Evolutionary conservation across 2,329 filamentous ascomycete genomes (phyloP).

Genomic region (Xylaria sp.): DNA sequence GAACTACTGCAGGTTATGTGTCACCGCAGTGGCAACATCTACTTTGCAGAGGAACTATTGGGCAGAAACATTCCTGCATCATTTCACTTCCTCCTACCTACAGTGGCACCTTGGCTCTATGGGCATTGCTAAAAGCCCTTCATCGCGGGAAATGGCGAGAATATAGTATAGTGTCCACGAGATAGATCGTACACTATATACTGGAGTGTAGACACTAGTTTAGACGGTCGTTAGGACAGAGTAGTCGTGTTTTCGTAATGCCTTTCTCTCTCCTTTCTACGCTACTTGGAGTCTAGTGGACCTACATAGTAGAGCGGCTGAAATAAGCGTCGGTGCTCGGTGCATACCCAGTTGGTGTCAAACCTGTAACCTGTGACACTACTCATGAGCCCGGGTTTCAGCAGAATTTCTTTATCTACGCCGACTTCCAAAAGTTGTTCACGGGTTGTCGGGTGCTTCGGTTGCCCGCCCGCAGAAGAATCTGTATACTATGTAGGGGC

Average conservation of each 20-base stretch:
- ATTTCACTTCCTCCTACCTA: background rate
- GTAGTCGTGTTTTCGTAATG: background rate
- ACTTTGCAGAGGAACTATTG: slow-evolving; percentile 13
- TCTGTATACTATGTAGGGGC: background rate
- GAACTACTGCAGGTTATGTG: slow-evolving; percentile 31
- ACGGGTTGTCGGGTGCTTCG: background rate
- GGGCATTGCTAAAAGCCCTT: background rate
- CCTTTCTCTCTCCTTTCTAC: background rate
- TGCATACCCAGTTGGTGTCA: background rate
- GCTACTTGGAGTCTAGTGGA: background rate
- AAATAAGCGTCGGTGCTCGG: background rate
- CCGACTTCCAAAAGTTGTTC: background rate
- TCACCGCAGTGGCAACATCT: slow-evolving; percentile 11
- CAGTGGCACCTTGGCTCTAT: background rate
- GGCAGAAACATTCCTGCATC: background rate
- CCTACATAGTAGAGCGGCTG: slow-evolving; percentile 6
- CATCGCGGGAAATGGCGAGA: background rate
- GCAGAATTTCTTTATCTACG: background rate
- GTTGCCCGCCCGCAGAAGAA: background rate
- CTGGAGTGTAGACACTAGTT: slow-evolving; percentile 3
- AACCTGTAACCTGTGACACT: background rate
- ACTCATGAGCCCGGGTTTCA: background rate
- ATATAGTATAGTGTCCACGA: slow-evolving; percentile 1
- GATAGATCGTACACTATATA: slow-evolving; percentile 7
- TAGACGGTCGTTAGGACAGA: background rate